Evolutionary conservation across 164 flowering plant species (phyloP).

Genomic region (Litsea cubeba): DNA sequence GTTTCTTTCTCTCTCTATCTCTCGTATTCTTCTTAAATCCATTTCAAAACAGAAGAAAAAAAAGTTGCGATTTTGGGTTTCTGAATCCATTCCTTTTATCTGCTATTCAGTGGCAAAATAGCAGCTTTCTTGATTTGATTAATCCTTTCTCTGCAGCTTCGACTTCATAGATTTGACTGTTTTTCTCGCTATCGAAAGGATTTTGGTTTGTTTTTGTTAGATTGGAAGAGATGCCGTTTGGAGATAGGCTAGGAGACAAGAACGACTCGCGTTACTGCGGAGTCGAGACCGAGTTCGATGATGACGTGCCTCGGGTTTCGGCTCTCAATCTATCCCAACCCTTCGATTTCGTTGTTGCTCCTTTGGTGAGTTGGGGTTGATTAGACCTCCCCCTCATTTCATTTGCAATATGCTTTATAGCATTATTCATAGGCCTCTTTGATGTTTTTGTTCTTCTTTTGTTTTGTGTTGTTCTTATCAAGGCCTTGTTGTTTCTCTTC

Average conservation of each 20-base stretch:
- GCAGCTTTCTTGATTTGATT: background rate
- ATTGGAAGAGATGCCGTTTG: no score
- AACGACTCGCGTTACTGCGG: constrained; percentile 91
- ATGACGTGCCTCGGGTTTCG: constrained; percentile 70
- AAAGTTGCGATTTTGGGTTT: no score
- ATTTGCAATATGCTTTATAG: background rate
- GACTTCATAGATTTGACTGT: background rate
- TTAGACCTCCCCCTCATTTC: no score
- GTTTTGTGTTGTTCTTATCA: no score
- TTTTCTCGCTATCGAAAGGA: background rate
- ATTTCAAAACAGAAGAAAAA: background rate
- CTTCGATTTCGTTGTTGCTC: constrained; percentile 71
- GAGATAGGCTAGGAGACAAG: no score
- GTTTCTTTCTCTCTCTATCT: background rate
- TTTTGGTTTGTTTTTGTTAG: no score
- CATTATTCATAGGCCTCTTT: no score
- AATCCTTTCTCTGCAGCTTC: background rate
- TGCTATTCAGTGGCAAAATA: background rate
- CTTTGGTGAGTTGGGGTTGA: constrained; percentile 48
- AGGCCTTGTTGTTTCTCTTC: no score
- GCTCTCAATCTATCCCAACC: constrained; percentile 39
- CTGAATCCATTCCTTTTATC: background rate
- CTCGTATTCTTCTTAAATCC: background rate
- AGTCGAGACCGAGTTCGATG: constrained; percentile 71
- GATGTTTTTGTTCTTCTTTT: no score